Percentiles rank a stretch among this genome's conserved stretches.
These are phyloP conservation scores for Boletus sp. DNA, from an alignment of 1,284 basidiomycete genomes.

Conservation along the genomic window DNA sequence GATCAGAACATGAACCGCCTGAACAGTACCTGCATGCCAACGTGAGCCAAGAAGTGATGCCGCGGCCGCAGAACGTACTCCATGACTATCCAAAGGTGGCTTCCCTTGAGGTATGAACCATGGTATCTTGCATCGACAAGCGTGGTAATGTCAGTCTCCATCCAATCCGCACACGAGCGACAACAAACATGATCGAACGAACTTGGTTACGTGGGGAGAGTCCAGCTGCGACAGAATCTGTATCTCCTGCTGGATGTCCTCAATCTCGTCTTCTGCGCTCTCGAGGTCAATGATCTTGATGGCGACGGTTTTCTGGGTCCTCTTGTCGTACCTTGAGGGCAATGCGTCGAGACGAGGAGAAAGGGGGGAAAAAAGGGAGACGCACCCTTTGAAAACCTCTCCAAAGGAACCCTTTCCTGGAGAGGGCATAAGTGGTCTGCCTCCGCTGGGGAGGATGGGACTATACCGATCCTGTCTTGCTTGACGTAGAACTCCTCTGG, in stretches of 20 bases:
- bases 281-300: conserved; percentile 99
- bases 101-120: conserved; percentile 92
- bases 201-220: conserved; percentile 94
- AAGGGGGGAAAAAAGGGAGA: not conserved
- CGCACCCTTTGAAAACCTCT: conserved; percentile 94
- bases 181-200: conserved; percentile 33
- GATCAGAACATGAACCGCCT: conserved; percentile 80
- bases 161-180: conserved; percentile 21
- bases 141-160: conserved; percentile 29
- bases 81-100: conserved; percentile 99
- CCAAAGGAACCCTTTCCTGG: conserved; percentile 94
- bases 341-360: not conserved
- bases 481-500: conserved; percentile 94
- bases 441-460: conserved; percentile 19
- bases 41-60: conserved; percentile 8
- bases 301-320: conserved; percentile 89
- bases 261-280: conserved; percentile 98
- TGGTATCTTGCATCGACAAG: conserved; percentile 67
- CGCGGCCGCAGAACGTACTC: conserved; percentile 56
- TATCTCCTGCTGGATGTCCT: conserved; percentile 99
- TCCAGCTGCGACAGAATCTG: conserved; percentile 98
- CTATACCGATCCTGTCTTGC: conserved; percentile 90
- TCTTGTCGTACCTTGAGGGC: conserved; percentile 75
- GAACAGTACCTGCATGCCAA: conserved; percentile 65
- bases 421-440: conserved; percentile 13